Evolutionary conservation across 2,329 filamentous ascomycete species (phyloP).

Genomic region (Colletotrichum kahawae): DNA sequence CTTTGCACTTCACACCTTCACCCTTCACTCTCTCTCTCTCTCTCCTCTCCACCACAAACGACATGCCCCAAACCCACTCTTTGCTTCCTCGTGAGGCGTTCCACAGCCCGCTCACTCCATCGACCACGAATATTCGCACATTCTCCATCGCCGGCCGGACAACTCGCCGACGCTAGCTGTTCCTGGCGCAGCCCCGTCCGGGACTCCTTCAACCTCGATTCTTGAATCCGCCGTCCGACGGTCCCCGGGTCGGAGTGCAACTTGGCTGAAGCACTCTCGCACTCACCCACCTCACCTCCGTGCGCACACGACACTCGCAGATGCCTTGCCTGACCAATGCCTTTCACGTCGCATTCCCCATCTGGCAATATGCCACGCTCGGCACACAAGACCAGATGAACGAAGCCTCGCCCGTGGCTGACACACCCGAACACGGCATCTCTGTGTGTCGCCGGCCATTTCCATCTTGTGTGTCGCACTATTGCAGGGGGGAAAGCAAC

Average conservation of each 20-base stretch:
- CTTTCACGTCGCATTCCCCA: conserved; percentile 1
- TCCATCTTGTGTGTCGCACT: background rate
- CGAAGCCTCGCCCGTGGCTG: background rate
- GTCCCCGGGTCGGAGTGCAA: conserved; percentile 3
- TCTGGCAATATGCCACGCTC: background rate
- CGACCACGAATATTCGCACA: background rate
- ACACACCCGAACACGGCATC: background rate
- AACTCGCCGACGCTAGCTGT: conserved; percentile 17
- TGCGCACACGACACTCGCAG: conserved; percentile 4
- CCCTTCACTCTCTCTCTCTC: background rate
- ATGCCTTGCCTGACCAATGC: background rate
- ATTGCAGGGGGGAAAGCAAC: background rate
- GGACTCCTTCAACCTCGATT: conserved; percentile 12
- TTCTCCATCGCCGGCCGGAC: conserved; percentile 11
- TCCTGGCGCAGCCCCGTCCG: conserved; percentile 1
- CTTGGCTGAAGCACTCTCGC: background rate
- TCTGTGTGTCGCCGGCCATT: background rate
- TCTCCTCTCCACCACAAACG: background rate
- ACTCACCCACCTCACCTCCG: conserved; percentile 1
- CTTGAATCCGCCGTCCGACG: background rate
- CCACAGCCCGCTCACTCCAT: background rate
- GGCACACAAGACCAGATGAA: background rate
- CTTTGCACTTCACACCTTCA: background rate
- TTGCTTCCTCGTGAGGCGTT: background rate
- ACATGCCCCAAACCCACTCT: background rate